These are phyloP conservation scores for Trypanosoma vivax DNA, from an alignment of 208 protist genomes.

Conservation along the genomic window DNA sequence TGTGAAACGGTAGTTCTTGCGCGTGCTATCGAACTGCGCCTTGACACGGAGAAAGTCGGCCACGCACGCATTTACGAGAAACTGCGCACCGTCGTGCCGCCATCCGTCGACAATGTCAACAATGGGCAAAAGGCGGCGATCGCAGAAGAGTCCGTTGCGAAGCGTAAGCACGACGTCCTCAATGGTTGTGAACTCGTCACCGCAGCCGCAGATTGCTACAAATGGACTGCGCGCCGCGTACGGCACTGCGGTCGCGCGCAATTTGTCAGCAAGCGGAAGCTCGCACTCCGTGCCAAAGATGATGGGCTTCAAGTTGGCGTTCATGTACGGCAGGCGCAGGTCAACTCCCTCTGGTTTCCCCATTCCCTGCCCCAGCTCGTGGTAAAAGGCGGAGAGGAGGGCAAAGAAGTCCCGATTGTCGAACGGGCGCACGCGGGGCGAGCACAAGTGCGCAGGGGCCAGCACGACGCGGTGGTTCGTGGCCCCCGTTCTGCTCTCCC, in stretches of 20 bases:
- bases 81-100: constrained; percentile 73
- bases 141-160: constrained; percentile 76
- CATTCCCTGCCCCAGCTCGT: constrained; percentile 41
- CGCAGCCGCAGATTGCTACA: constrained; percentile 81
- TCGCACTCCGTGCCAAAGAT: constrained; percentile 42
- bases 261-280: constrained; percentile 45
- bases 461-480: constrained; percentile 78
- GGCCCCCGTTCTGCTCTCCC: constrained; percentile 30
- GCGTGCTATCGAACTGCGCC: constrained; percentile 72
- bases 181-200: constrained; percentile 66
- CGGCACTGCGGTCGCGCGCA: constrained; percentile 45
- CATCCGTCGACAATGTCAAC: constrained; percentile 79
- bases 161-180: constrained; percentile 82
- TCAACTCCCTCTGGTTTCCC: constrained; percentile 9
- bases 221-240: constrained; percentile 72
- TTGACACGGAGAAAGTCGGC: constrained; percentile 80
- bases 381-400: constrained; percentile 77
- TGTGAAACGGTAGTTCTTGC: constrained; percentile 79
- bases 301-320: constrained; percentile 32
- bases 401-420: constrained; percentile 55
- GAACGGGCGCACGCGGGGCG: constrained; percentile 26
- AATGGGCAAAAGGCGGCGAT: constrained; percentile 69
- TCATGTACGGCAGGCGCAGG: constrained; percentile 72
- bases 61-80: constrained; percentile 84
- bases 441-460: constrained; percentile 46